A percentile compares a stretch with the other conserved stretches of the same genome.
phyloP scores from a whole-genome alignment of 345 rosid species.

The Sonneratia alba region DNA sequence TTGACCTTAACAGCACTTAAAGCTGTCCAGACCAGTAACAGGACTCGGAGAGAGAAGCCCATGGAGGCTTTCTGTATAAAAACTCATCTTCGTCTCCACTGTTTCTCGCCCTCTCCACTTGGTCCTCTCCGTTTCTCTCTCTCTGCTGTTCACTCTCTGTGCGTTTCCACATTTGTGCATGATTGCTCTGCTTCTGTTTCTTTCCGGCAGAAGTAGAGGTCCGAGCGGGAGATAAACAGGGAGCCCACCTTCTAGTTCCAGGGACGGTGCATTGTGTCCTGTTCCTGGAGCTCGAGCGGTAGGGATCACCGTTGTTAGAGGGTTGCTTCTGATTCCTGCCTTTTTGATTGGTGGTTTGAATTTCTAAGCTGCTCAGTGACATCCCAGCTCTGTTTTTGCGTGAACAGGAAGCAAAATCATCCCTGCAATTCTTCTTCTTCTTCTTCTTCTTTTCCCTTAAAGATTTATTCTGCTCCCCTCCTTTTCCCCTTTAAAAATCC shows the following conservation, averaged over 20 bases:
- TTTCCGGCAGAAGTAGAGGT: not conserved
- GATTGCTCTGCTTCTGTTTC: not conserved
- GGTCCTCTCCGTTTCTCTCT: not conserved
- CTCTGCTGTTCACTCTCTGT: not conserved
- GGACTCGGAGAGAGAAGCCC: not conserved
- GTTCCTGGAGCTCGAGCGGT: not conserved
- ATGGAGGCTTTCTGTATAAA: not conserved
- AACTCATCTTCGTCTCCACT: not conserved
- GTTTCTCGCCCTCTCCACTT: not conserved
- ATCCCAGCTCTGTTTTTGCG: constrained; percentile 28
- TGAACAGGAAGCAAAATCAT: constrained; percentile 27
- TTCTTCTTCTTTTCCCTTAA: not conserved
- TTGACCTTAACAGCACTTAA: not conserved
- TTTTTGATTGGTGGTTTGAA: not conserved
- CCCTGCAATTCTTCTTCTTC: not conserved
- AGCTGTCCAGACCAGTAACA: not conserved
- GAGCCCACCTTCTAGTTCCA: not conserved
- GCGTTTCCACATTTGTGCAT: constrained; percentile 1
- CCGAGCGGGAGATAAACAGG: not conserved
- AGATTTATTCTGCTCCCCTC: not conserved
- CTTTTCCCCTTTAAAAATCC: not conserved
- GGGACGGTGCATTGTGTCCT: not conserved
- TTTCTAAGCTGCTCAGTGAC: constrained; percentile 11
- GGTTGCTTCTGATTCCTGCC: not conserved
- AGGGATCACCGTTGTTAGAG: not conserved